Base-by-base conservation (phyloP, 2,329 filamentous ascomycete genomes). In the Amauroascus niger region DNA sequence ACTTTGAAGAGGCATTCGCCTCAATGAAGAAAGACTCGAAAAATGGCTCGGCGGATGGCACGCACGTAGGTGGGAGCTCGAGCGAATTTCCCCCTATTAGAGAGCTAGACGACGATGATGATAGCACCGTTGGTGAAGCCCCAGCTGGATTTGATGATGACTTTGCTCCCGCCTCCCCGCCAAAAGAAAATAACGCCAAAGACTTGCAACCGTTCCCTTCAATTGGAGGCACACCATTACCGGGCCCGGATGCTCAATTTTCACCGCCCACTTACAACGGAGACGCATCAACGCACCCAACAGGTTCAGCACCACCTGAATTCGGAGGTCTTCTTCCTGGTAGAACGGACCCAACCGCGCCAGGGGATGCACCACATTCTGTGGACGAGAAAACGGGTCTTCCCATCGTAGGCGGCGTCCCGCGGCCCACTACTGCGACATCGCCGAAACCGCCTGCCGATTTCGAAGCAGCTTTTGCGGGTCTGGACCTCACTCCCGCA, bases 71-170 rank as follows among this genome's bases (percentile, higher is more conserved):
- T 24, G 52, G 64, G 28, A 53, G 58, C 9, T 52, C 83, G 64
- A 78, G 81, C 20, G 93, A 97, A 66, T 97, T 97, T 65, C 93
- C 93, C 30, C 93, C 91, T 0, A 95, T 97, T 56, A 83, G 85
- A n/a, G 88, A 91, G 66, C 72, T 96, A 55, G 79, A 82, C 28
- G 86, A 90, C 54, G 85, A 94, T 28, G 85, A 94, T 55, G 85
- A 84, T 28, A 84, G 83, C 52, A 86, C 81, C 56, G 87, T 88
- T 46, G 80, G 80, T 47, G 88, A 87, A 40, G 73, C 62, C 6
- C 64, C 64, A 28, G 55, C 72, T 62, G 88, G 90, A 0, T 97
- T 97, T 65, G 91, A 94, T 48, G 93, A 98, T 65, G 85, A 96
- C 68, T 97, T 97, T 66, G 84, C 86, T 0, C 82, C 87, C 13